Evolutionary conservation across 257 asterid species (phyloP).

Genomic region (Fraxinus americana): DNA sequence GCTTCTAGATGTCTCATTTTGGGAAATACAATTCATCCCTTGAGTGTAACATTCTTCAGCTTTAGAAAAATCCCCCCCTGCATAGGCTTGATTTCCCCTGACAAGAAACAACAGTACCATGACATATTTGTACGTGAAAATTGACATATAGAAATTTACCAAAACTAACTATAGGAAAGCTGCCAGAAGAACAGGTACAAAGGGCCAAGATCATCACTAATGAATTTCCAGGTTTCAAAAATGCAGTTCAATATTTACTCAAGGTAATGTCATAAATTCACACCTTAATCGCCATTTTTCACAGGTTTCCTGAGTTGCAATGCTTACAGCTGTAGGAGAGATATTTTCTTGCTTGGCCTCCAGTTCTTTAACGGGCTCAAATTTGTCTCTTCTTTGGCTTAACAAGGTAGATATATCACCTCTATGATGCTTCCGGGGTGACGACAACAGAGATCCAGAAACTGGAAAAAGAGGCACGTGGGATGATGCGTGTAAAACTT

Average conservation of each 20-base stretch:
- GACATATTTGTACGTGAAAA: conserved; percentile 12
- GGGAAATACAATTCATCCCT: conserved; percentile 74
- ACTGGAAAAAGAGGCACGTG: conserved; percentile 46
- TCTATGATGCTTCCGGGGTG: conserved; percentile 47
- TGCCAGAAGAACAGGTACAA: conserved; percentile 12
- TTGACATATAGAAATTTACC: conserved; percentile 4
- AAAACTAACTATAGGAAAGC: conserved; percentile 1
- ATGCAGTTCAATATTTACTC: background rate
- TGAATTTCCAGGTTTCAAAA: background rate
- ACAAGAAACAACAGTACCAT: conserved; percentile 37
- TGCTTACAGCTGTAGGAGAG: conserved; percentile 48
- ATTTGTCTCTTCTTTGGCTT: conserved; percentile 40
- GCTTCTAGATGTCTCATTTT: conserved; percentile 68
- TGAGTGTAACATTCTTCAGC: conserved; percentile 89
- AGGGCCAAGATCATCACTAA: background rate
- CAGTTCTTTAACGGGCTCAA: conserved; percentile 46
- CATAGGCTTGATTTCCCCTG: conserved; percentile 99
- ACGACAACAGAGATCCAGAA: conserved; percentile 48
- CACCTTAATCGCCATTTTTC: conserved; percentile 96
- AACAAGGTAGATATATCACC: conserved; percentile 39
- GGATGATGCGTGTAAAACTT: conserved; percentile 47
- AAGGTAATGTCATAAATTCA: conserved; percentile 16
- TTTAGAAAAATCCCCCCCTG: conserved; percentile 71
- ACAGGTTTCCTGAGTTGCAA: conserved; percentile 84
- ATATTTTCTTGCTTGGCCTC: conserved; percentile 39